Evolutionary conservation across 2,329 filamentous ascomycete species (phyloP).

Genomic region (Diaporthe sp.): DNA sequence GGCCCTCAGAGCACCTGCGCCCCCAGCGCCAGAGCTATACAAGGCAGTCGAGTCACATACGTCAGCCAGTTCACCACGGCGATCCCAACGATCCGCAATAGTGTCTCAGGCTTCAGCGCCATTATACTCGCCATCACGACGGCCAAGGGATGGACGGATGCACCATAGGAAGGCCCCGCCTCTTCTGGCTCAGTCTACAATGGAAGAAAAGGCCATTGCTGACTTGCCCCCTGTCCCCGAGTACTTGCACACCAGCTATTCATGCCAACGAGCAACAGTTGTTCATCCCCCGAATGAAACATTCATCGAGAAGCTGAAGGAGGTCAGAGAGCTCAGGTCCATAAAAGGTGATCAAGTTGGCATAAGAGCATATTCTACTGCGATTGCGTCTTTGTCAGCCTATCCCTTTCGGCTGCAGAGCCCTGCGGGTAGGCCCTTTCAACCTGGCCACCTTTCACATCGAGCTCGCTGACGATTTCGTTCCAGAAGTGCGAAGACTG

Average conservation of each 20-base stretch:
- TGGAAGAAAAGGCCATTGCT: conserved; percentile 74
- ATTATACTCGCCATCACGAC: conserved; percentile 19
- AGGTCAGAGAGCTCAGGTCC: conserved; percentile 77
- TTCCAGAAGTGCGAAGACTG: conserved; percentile 63
- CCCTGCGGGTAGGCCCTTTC: conserved; percentile 51
- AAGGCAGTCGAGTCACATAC: conserved; percentile 22
- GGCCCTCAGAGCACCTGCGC: conserved; percentile 45
- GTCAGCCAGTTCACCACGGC: conserved; percentile 20
- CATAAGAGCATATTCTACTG: conserved; percentile 86
- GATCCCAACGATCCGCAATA: conserved; percentile 26
- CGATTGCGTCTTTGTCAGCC: conserved; percentile 84
- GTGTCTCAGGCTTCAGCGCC: conserved; percentile 6
- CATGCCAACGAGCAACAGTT: conserved; percentile 83
- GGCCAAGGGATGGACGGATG: conserved; percentile 32
- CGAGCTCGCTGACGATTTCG: background rate
- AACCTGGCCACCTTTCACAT: background rate
- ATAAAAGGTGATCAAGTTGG: conserved; percentile 82
- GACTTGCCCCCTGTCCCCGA: conserved; percentile 74
- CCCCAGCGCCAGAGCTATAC: conserved; percentile 38
- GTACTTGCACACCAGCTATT: conserved; percentile 74
- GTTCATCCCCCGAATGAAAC: conserved; percentile 75
- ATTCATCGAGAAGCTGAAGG: conserved; percentile 80
- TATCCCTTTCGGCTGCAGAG: conserved; percentile 70
- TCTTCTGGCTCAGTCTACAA: conserved; percentile 77
- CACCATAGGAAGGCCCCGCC: conserved; percentile 39